phyloP scores from a whole-genome alignment of 441 rosid genomes.

The Arabidopsis hybrid region DNA sequence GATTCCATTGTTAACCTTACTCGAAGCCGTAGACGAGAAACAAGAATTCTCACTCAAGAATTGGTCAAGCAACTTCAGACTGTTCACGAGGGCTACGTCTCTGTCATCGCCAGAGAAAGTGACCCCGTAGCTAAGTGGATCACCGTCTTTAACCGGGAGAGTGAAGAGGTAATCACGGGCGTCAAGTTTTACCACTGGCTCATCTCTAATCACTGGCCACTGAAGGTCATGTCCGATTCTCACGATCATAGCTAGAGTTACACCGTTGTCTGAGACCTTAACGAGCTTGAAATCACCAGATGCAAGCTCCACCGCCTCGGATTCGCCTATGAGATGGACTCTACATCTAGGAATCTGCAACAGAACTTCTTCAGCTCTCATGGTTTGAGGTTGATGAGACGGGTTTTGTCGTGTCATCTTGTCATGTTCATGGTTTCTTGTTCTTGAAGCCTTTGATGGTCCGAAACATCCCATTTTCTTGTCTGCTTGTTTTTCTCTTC shows the following conservation, averaged over 20 bases:
- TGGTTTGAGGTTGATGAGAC: slow-evolving; percentile 39
- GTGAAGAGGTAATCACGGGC: slow-evolving; percentile 71
- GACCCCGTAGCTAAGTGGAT: slow-evolving; percentile 74
- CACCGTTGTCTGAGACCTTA: slow-evolving; percentile 52
- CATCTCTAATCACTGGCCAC: slow-evolving; percentile 92
- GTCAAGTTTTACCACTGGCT: slow-evolving; percentile 86
- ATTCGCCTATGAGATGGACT: slow-evolving; percentile 75
- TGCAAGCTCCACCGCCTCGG: slow-evolving; percentile 66
- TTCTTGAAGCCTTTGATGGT: slow-evolving; percentile 40
- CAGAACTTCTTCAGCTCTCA: slow-evolving; percentile 50
- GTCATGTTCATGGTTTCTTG: slow-evolving; percentile 37
- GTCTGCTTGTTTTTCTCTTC: not conserved
- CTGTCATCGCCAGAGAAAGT: slow-evolving; percentile 50
- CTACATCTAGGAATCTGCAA: slow-evolving; percentile 65
- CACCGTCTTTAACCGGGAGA: slow-evolving; percentile 66
- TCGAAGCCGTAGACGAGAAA: slow-evolving; percentile 52
- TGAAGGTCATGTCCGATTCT: slow-evolving; percentile 72
- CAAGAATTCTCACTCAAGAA: slow-evolving; percentile 70
- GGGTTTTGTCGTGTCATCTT: slow-evolving; percentile 14
- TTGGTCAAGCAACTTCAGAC: slow-evolving; percentile 60
- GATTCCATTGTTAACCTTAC: slow-evolving; percentile 47
- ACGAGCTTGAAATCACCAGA: slow-evolving; percentile 63
- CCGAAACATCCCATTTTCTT: slow-evolving; percentile 60
- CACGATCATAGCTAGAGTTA: slow-evolving; percentile 66
- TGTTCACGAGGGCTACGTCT: slow-evolving; percentile 32